These are phyloP conservation scores for Dryadomyces quercus-mongolicae DNA, from an alignment of 2,329 filamentous ascomycete species.

Conservation along the genomic window DNA sequence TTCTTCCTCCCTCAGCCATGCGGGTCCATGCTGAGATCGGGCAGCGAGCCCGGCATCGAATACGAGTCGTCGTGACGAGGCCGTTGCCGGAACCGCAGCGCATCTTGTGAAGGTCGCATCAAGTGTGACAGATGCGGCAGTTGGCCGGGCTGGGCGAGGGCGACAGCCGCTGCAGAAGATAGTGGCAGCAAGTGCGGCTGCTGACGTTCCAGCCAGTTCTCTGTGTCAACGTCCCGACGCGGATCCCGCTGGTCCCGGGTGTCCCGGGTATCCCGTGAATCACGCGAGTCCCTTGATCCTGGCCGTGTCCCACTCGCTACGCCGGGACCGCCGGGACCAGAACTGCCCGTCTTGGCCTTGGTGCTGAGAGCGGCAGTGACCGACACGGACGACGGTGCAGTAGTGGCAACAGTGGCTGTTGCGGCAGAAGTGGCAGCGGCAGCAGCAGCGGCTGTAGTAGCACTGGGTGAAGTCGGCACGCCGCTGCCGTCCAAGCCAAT, in stretches of 20 bases:
- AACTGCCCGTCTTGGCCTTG: not conserved
- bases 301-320: constrained; percentile 8
- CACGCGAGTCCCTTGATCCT: constrained; percentile 20
- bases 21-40: constrained; percentile 23
- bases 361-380: not conserved
- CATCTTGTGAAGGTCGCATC: constrained; percentile 13
- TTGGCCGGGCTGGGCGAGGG: constrained; percentile 2
- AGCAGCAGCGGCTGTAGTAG: not conserved
- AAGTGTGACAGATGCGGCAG: constrained; percentile 2
- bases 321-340: not conserved
- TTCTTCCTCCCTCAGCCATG: constrained; percentile 8
- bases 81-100: constrained; percentile 26
- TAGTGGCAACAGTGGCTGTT: not conserved
- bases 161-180: constrained; percentile 7
- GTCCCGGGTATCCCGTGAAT: constrained; percentile 15
- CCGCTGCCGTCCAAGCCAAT: not conserved
- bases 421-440: not conserved
- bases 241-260: constrained; percentile 19
- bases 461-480: no score
- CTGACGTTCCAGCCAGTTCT: constrained; percentile 13
- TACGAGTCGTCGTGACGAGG: constrained; percentile 23
- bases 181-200: constrained; percentile 12
- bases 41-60: constrained; percentile 33
- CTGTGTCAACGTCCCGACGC: constrained; percentile 15
- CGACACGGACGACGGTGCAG: not conserved